These are phyloP conservation scores for Acanthamoeba pearcei DNA, from an alignment of 208 protist genomes.

Conservation along the genomic window DNA sequence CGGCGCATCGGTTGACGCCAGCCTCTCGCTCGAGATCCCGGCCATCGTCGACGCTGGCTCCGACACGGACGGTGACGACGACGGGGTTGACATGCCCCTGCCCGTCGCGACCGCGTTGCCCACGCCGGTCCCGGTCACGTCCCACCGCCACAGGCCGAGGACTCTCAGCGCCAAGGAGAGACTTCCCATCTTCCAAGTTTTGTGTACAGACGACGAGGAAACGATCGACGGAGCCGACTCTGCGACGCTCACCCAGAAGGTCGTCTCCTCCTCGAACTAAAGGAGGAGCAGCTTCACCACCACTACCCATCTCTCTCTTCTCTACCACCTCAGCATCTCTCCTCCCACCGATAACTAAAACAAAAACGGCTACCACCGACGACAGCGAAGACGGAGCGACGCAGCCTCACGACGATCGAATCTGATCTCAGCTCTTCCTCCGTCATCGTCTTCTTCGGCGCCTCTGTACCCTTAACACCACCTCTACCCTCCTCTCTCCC, in stretches of 20 bases:
- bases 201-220: constrained; percentile 65
- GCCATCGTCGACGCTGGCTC: constrained; percentile 35
- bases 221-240: background rate
- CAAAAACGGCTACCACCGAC: background rate
- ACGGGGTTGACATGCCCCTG: background rate
- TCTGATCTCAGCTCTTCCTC: background rate
- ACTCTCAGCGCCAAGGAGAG: constrained; percentile 46
- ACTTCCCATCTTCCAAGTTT: constrained; percentile 58
- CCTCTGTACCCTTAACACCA: background rate
- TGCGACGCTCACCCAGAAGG: background rate
- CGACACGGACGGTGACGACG: constrained; percentile 1
- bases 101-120: background rate
- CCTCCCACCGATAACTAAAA: background rate
- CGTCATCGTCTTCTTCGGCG: background rate
- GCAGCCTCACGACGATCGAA: background rate
- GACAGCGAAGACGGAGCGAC: background rate
- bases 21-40: constrained; percentile 21
- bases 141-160: constrained; percentile 1
- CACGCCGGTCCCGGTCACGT: background rate
- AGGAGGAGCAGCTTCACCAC: background rate
- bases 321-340: background rate
- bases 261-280: constrained; percentile 10
- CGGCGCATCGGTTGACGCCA: constrained; percentile 1
- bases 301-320: background rate
- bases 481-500: background rate